Evolutionary conservation across 2,329 filamentous ascomycete genomes (phyloP).

Genomic region (Venturia aucupariae): DNA sequence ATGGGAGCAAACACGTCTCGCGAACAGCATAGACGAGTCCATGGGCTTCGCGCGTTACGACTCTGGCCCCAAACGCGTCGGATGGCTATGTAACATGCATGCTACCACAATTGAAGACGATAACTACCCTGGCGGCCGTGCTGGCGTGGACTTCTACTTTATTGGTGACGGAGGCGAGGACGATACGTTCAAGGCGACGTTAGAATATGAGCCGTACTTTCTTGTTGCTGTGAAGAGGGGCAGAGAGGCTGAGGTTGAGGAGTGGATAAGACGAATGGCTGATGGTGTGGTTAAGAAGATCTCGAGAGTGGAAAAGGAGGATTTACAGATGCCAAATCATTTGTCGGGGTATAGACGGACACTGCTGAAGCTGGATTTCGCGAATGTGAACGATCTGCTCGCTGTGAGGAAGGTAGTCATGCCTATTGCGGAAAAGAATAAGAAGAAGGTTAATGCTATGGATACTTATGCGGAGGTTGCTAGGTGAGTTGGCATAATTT

Average conservation of each 20-base stretch:
- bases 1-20: conserved; percentile 73
- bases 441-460: conserved; percentile 91
- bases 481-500: conserved; percentile 50
- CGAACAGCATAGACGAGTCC: conserved; percentile 82
- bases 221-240: conserved; percentile 82
- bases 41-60: conserved; percentile 95
- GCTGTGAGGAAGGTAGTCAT: conserved; percentile 75
- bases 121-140: conserved; percentile 70
- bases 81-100: conserved; percentile 95
- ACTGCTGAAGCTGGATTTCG: conserved; percentile 78
- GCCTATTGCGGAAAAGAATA: conserved; percentile 93
- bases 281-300: conserved; percentile 77
- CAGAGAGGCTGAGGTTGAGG: conserved; percentile 86
- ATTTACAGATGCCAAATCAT: conserved; percentile 91
- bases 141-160: conserved; percentile 95
- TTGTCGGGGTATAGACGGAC: conserved; percentile 81
- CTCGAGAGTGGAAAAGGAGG: conserved; percentile 77
- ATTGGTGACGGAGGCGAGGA: conserved; percentile 65
- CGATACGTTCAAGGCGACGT: conserved; percentile 85
- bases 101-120: conserved; percentile 79
- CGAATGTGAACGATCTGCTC: conserved; percentile 78
- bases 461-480: conserved; percentile 97
- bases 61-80: conserved; percentile 70
- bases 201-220: conserved; percentile 97
- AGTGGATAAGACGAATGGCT: conserved; percentile 74